Conservation (phyloP, 345 rosid species). For the Barbarea vulgaris region DNA sequence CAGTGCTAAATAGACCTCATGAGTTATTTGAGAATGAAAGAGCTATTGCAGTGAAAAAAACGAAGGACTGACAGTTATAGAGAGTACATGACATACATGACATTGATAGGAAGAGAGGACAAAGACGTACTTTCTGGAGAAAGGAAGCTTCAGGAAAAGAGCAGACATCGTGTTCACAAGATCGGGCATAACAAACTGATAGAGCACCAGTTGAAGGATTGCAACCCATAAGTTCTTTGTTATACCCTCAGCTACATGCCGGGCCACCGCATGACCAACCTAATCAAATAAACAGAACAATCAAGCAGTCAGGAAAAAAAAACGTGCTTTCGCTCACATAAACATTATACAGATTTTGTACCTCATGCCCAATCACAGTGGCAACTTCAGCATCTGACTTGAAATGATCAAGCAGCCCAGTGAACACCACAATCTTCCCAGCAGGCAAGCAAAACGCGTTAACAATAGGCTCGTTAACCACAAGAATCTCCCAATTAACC, state of each 20-base stretch:
- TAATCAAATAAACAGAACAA: constrained; percentile 36
- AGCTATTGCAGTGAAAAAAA: not conserved
- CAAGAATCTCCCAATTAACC: constrained; percentile 87
- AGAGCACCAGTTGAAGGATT: constrained; percentile 67
- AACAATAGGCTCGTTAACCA: constrained; percentile 71
- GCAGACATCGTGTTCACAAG: constrained; percentile 72
- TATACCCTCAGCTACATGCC: constrained; percentile 74
- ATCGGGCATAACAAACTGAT: constrained; percentile 80
- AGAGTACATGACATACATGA: not conserved
- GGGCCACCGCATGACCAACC: constrained; percentile 93
- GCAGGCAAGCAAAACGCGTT: constrained; percentile 92
- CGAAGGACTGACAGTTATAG: not conserved
- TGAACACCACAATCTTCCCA: constrained; percentile 87
- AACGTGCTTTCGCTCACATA: not conserved
- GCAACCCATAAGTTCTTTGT: constrained; percentile 83
- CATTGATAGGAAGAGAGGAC: not conserved
- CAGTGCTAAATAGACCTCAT: not conserved
- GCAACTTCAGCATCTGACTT: constrained; percentile 85
- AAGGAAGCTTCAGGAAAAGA: constrained; percentile 84
- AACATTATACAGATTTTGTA: constrained; percentile 27
- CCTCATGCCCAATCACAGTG: constrained; percentile 92
- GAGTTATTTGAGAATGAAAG: not conserved
- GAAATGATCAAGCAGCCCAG: constrained; percentile 80
- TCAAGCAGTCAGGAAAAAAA: not conserved
- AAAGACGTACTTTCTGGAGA: constrained; percentile 72